Conservation (phyloP, 2,329 filamentous ascomycete genomes). For the Cordyceps sp. region DNA sequence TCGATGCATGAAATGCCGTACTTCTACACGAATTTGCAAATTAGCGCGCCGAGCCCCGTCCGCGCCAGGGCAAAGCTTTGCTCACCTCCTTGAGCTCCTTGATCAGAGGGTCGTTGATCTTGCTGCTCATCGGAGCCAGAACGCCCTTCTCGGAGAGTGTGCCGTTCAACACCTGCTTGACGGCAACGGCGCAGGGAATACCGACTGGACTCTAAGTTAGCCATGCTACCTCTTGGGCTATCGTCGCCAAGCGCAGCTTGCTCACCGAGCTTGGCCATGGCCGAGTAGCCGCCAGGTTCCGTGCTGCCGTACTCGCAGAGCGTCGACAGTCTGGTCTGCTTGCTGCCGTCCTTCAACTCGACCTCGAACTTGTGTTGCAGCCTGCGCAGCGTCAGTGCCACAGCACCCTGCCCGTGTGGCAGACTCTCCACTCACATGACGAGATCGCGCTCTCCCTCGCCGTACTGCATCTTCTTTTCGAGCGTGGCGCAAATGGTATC, state of each 20-base stretch:
- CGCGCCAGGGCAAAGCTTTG: too few relatives aligned
- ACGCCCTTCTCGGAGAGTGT: constrained; percentile 58
- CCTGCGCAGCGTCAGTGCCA: neutral
- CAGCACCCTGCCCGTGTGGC: too few relatives aligned
- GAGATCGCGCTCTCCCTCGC: constrained; percentile 66
- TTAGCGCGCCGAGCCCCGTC: neutral
- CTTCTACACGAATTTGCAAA: neutral
- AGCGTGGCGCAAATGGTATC: constrained; percentile 83
- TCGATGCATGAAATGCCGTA: neutral
- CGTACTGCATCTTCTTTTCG: constrained; percentile 84
- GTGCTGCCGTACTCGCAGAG: constrained; percentile 57
- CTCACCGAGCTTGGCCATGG: constrained; percentile 59
- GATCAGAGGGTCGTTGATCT: constrained; percentile 58
- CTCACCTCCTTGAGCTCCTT: constrained; percentile 56
- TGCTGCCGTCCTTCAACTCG: constrained; percentile 62
- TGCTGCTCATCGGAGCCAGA: constrained; percentile 57
- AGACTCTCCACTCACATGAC: constrained; percentile 45
- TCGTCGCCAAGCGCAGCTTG: too few relatives aligned
- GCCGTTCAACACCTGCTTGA: constrained; percentile 62
- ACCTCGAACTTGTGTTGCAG: constrained; percentile 75
- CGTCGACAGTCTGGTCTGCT: constrained; percentile 65
- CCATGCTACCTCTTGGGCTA: too few relatives aligned
- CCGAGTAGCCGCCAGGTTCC: constrained; percentile 60
- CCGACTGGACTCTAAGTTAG: too few relatives aligned
- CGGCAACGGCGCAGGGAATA: constrained; percentile 46